Percentiles rank a stretch among this genome's conserved stretches.
Conservation (phyloP, 495 filamentous ascomycete genomes). For the Hyaloscypha variabilis region DNA sequence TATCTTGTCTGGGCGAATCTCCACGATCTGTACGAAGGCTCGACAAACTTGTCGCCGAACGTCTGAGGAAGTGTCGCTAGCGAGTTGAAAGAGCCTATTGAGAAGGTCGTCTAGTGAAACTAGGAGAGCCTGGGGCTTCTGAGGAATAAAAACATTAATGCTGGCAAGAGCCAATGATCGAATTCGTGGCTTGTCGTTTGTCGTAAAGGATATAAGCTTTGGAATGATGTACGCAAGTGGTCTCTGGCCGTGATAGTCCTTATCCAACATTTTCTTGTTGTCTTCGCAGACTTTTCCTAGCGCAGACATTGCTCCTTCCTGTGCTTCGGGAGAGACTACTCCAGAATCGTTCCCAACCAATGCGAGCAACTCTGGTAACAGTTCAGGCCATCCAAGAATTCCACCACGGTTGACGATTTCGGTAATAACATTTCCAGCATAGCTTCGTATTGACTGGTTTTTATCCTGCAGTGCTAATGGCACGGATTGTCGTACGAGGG, state of each 20-base stretch:
- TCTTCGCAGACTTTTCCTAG: conserved; percentile 96
- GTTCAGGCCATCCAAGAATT: conserved; percentile 86
- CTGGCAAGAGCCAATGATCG: conserved; percentile 75
- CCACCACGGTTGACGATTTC: conserved; percentile 86
- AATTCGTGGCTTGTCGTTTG: conserved; percentile 71
- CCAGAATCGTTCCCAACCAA: conserved; percentile 75
- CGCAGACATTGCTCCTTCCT: conserved; percentile 93
- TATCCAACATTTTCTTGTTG: conserved; percentile 83
- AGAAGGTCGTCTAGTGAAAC: conserved; percentile 78
- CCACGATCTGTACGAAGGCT: conserved; percentile 88
- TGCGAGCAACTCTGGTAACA: conserved; percentile 77
- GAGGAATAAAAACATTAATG: conserved; percentile 89
- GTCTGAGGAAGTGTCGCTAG: conserved; percentile 72
- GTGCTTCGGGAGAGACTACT: conserved; percentile 65
- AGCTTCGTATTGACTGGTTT: conserved; percentile 80
- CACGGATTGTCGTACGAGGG: conserved; percentile 77
- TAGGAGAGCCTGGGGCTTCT: conserved; percentile 76
- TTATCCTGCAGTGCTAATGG: conserved; percentile 79
- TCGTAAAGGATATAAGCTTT: conserved; percentile 85
- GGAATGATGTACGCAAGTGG: conserved; percentile 89
- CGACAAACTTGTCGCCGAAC: conserved; percentile 91
- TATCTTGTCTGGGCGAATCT: conserved; percentile 87
- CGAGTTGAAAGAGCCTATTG: conserved; percentile 77
- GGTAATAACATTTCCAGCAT: conserved; percentile 93
- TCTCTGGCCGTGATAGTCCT: conserved; percentile 81